Conservation (phyloP, 2,329 filamentous ascomycete species). For the Ophiostoma ulmi region DNA sequence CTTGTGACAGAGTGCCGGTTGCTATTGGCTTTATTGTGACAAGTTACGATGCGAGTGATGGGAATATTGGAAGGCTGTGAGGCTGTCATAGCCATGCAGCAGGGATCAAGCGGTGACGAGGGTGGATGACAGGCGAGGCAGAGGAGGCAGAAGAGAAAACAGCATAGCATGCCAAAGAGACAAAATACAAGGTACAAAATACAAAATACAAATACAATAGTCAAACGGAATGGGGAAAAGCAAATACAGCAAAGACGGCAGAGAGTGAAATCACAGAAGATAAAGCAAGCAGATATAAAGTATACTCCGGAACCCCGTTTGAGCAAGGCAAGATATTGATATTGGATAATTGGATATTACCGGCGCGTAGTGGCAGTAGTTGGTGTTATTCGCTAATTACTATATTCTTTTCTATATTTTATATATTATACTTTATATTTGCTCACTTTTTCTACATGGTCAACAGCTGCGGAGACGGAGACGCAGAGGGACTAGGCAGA, state of each 20-base stretch:
- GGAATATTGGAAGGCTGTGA: conserved; percentile 10
- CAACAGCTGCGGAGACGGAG: not conserved
- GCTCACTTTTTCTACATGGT: not conserved
- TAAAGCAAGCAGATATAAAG: not conserved
- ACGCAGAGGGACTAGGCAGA: not conserved
- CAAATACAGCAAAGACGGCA: too few relatives aligned
- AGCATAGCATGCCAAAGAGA: not conserved
- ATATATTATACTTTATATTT: not conserved
- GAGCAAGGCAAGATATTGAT: not conserved
- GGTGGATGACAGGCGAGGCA: too few relatives aligned
- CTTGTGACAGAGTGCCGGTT: not conserved
- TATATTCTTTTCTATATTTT: not conserved
- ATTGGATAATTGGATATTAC: conserved; percentile 10
- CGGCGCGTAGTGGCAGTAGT: not conserved
- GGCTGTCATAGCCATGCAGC: not conserved
- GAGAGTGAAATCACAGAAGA: too few relatives aligned
- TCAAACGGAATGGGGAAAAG: not conserved
- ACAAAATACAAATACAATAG: too few relatives aligned
- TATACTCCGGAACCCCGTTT: not conserved
- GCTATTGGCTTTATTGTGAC: not conserved
- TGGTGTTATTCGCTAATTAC: not conserved
- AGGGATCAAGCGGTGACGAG: not conserved
- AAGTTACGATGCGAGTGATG: not conserved
- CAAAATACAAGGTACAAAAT: too few relatives aligned
- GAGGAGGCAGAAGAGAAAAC: not conserved